Evolutionary conservation across 2,329 filamentous ascomycete species (phyloP).

Genomic region (Fusarium compactum): DNA sequence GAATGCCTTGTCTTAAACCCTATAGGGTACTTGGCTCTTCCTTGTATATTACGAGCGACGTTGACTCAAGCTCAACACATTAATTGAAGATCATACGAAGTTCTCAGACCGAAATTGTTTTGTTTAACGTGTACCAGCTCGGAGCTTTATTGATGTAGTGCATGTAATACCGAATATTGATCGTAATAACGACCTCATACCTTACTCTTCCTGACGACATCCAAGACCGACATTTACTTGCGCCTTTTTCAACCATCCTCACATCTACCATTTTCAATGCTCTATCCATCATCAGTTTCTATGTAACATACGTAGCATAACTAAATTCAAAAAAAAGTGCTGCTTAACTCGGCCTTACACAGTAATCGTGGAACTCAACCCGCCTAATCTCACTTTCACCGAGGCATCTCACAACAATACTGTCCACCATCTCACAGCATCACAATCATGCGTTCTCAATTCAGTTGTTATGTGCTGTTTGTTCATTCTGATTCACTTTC

Average conservation of each 20-base stretch:
- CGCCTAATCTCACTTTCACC: conserved; percentile 21
- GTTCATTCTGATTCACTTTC: neutral
- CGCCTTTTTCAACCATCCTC: neutral
- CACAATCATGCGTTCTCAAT: neutral
- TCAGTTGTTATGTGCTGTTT: neutral
- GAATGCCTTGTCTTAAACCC: neutral
- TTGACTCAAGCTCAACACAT: neutral
- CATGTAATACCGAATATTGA: neutral
- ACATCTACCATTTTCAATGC: no score
- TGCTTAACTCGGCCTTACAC: neutral
- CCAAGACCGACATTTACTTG: neutral
- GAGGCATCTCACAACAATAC: conserved; percentile 7
- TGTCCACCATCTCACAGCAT: conserved; percentile 26
- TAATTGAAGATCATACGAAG: neutral
- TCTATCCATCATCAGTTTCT: fast-evolving
- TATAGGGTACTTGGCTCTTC: neutral
- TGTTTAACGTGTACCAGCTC: neutral
- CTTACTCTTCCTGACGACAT: neutral
- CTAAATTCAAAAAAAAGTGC: fast-evolving
- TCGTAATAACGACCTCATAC: neutral
- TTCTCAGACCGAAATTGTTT: neutral
- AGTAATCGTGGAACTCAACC: conserved; percentile 14
- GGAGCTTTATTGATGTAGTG: neutral
- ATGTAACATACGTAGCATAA: fast-evolving
- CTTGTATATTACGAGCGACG: no score